Conservation (phyloP, 1,284 basidiomycete genomes). For the Volvariella surrecta region DNA sequence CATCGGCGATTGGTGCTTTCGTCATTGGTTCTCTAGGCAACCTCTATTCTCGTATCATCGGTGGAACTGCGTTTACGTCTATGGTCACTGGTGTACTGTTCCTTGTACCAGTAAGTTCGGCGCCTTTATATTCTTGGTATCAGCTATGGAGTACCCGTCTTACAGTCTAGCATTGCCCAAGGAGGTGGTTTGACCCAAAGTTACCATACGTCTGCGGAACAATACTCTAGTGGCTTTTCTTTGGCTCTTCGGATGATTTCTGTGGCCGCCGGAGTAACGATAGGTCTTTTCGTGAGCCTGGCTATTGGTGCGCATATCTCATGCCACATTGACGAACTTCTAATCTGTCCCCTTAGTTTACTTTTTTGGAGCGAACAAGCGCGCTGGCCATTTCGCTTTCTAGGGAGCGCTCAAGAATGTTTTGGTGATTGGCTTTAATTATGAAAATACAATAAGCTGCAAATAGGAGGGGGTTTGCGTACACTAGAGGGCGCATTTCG, state of each 20-base stretch:
- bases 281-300: slow-evolving; percentile 76
- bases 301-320: slow-evolving; percentile 36
- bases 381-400: slow-evolving; percentile 70
- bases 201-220: slow-evolving; percentile 53
- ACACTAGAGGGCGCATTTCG: slow-evolving; percentile 7
- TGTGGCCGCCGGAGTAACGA: slow-evolving; percentile 81
- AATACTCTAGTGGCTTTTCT: slow-evolving; percentile 62
- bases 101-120: slow-evolving; percentile 61
- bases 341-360: slow-evolving; percentile 38
- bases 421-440: slow-evolving; percentile 1
- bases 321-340: no score
- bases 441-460: slow-evolving; percentile 12
- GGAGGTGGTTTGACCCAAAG: slow-evolving; percentile 74
- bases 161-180: slow-evolving; percentile 76
- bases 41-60: slow-evolving; percentile 67
- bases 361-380: slow-evolving; percentile 65
- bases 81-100: slow-evolving; percentile 87
- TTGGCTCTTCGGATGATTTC: slow-evolving; percentile 74
- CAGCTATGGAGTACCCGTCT: neutral
- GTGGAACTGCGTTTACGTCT: slow-evolving; percentile 79
- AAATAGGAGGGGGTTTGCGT: slow-evolving; percentile 4
- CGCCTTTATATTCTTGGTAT: slow-evolving; percentile 6
- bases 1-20: slow-evolving; percentile 74
- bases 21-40: slow-evolving; percentile 78
- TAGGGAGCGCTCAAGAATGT: slow-evolving; percentile 20